Conservation (phyloP, 2,329 filamentous ascomycete genomes). For the Cladosporium sphaerospermum region DNA sequence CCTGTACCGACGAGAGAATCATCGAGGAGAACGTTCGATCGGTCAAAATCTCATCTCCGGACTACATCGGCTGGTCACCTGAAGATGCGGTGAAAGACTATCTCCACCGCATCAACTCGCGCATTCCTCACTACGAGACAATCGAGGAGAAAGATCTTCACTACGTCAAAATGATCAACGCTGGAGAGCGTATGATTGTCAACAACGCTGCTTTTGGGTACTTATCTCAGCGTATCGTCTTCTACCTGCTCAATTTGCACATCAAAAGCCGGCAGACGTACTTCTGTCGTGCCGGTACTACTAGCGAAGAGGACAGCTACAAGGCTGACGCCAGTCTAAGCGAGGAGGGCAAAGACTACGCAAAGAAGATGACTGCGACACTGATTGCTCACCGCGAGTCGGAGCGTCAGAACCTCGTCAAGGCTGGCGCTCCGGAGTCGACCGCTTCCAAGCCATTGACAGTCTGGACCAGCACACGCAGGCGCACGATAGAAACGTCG, state of each 20-base stretch:
- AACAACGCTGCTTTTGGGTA: conserved; percentile 98
- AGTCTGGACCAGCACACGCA: conserved; percentile 90
- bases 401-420: conserved; percentile 64
- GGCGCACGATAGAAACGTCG: conserved; percentile 84
- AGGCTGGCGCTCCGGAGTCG: conserved; percentile 57
- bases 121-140: conserved; percentile 93
- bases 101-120: conserved; percentile 77
- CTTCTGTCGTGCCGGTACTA: conserved; percentile 81
- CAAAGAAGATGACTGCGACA: conserved; percentile 77
- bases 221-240: conserved; percentile 92
- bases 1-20: conserved; percentile 86
- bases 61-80: conserved; percentile 89
- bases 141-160: conserved; percentile 93
- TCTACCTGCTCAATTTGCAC: conserved; percentile 94
- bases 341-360: conserved; percentile 71
- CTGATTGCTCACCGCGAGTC: conserved; percentile 76
- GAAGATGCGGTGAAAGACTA: conserved; percentile 92
- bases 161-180: conserved; percentile 99
- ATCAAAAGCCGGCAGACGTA: conserved; percentile 93
- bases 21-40: conserved; percentile 94
- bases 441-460: conserved; percentile 71
- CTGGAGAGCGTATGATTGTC: conserved; percentile 84
- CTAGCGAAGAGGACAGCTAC: conserved; percentile 83
- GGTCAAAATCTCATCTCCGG: conserved; percentile 95
- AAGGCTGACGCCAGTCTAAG: conserved; percentile 84